Conservation (phyloP, 202 grass and related monocot genomes). For the Carex sylvatica region DNA sequence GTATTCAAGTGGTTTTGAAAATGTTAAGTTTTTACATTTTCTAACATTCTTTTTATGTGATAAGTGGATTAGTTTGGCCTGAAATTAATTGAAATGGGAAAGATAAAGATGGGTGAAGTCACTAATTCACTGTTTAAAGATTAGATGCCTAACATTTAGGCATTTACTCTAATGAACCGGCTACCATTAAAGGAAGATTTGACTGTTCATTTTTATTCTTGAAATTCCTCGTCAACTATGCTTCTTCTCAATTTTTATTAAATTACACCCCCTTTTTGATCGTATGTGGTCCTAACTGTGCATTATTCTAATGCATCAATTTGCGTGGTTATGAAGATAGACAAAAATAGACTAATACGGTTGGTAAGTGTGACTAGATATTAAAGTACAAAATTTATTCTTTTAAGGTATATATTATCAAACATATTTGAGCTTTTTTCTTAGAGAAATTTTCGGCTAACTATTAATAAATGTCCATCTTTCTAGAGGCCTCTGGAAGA, state of each 20-base stretch:
- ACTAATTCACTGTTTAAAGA: neutral
- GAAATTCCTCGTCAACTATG: neutral
- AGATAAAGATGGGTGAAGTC: constrained; percentile 1
- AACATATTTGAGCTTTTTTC: neutral
- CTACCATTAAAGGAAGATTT: neutral
- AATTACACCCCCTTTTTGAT: neutral
- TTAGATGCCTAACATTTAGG: constrained; percentile 3
- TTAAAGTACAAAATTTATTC: neutral
- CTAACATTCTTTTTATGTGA: neutral
- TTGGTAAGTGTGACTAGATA: too few relatives aligned
- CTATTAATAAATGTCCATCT: neutral
- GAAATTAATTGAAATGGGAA: neutral
- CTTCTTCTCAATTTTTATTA: neutral
- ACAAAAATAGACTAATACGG: too few relatives aligned
- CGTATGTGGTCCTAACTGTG: neutral
- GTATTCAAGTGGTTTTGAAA: neutral
- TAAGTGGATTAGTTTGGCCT: neutral
- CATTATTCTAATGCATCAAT: neutral
- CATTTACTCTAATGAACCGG: neutral
- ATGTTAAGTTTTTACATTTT: neutral
- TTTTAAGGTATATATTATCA: neutral
- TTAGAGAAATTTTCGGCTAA: neutral
- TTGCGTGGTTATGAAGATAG: neutral
- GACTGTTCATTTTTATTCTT: neutral
- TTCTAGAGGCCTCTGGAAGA: neutral